These are phyloP conservation scores for Ascosphaera pollenicola DNA, from an alignment of 2,329 filamentous ascomycete species.

Conservation along the genomic window DNA sequence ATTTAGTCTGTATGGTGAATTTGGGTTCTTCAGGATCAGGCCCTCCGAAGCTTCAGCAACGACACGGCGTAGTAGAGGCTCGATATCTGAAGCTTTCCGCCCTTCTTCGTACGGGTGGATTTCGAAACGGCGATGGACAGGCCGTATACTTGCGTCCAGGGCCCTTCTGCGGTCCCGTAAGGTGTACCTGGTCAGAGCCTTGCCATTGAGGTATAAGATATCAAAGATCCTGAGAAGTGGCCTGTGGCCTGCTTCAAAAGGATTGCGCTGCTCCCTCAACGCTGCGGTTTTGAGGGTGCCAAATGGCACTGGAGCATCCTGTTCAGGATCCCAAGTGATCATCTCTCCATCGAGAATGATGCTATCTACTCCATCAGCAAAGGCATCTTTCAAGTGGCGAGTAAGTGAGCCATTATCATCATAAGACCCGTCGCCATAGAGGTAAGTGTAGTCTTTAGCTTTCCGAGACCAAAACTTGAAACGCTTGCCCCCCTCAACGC, in stretches of 20 bases:
- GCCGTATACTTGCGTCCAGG: slow-evolving; percentile 45
- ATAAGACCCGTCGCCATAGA: slow-evolving; percentile 60
- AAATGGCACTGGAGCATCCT: slow-evolving; percentile 70
- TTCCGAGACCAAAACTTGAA: slow-evolving; percentile 92
- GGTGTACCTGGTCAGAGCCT: slow-evolving; percentile 58
- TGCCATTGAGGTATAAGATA: slow-evolving; percentile 69
- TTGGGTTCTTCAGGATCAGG: slow-evolving; percentile 79
- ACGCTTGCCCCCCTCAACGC: slow-evolving; percentile 41
- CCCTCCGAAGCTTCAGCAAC: slow-evolving; percentile 77
- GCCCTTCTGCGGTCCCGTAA: slow-evolving; percentile 60
- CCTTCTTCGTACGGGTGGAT: slow-evolving; percentile 53
- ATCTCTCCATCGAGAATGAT: slow-evolving; percentile 94
- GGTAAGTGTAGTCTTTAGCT: slow-evolving; percentile 85
- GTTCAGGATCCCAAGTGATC: slow-evolving; percentile 87
- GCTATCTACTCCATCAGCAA: slow-evolving; percentile 55
- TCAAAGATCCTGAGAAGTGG: slow-evolving; percentile 79
- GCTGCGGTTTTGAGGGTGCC: slow-evolving; percentile 87
- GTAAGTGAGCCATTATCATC: slow-evolving; percentile 62
- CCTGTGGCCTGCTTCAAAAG: slow-evolving; percentile 40
- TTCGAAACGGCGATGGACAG: slow-evolving; percentile 57
- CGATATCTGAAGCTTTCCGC: slow-evolving; percentile 47
- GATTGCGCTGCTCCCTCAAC: slow-evolving; percentile 54
- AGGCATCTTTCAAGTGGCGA: slow-evolving; percentile 54
- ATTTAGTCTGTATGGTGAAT: slow-evolving; percentile 67
- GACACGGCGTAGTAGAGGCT: slow-evolving; percentile 57